phyloP scores from a whole-genome alignment of 768 basidiomycete genomes.

The Tulasnella calospora region DNA sequence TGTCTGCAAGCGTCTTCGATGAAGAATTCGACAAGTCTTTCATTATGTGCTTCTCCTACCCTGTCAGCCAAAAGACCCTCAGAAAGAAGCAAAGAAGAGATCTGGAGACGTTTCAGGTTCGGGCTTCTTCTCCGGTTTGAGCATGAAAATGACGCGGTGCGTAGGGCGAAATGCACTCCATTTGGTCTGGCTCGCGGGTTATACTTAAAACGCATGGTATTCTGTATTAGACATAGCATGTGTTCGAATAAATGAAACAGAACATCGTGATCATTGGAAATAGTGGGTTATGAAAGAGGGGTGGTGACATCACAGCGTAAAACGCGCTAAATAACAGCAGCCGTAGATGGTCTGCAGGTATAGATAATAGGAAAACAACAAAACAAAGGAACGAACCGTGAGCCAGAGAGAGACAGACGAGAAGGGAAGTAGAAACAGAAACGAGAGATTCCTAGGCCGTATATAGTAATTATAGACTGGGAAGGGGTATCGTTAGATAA shows the following conservation, averaged over 20 bases:
- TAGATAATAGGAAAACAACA: background rate
- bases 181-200: background rate
- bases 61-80: background rate
- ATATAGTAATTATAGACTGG: conserved; percentile 1
- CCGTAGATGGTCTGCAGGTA: background rate
- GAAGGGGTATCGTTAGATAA: conserved; percentile 4
- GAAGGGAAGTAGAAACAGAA: background rate
- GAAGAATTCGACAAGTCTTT: background rate
- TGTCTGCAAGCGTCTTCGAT: background rate
- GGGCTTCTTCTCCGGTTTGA: background rate
- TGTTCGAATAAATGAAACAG: background rate
- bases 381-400: background rate
- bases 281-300: background rate
- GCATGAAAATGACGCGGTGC: background rate
- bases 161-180: background rate
- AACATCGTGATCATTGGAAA: background rate
- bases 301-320: background rate
- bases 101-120: background rate
- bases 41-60: background rate
- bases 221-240: background rate
- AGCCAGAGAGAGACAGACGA: background rate
- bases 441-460: background rate
- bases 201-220: background rate
- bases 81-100: background rate
- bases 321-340: conserved; percentile 1